Evolutionary conservation across 306 rosid genomes (phyloP), one percentile per base, ranked within the genome.

Genomic region (Dalbergia oliveri): DNA sequence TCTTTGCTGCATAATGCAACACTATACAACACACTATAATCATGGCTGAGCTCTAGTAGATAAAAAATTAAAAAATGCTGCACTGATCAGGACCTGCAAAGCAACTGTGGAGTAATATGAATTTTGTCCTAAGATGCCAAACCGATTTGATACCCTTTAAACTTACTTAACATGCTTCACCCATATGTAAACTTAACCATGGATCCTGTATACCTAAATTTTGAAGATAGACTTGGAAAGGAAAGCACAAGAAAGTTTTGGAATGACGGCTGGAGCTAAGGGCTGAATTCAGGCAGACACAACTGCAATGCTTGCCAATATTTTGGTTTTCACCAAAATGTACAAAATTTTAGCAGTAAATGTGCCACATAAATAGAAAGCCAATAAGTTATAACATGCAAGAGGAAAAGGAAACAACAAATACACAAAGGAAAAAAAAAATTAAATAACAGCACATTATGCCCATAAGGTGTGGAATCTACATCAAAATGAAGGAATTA

Each of bases 401-500:
- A 59, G 18, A n/a, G 35, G 11, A 37, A 14, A 43, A 8, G 11
- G 47, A 43, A 43, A 43, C 6, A 43, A 9, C 47, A 68, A 68
- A 33, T 26, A 26, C 31, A 26, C 2, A 26, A 26, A 26, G 31
- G 58, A 59, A 35, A 12, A 14, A 41, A 23, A 77, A 15, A 39
- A 9, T 31, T 11, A 21, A 23, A 43, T 5, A 70, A n/a, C 19
- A 13, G 14, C 15, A 23, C 31, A 51, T 37, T 18, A 56, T 66
- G 73, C 23, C 37, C 74, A 69, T 70, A 49, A 51, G 19, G 45
- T 6, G 57, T 79, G 72, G 78, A 70, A 70, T 67, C 62, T 70
- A 43, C 15, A 63, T 41, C 54, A 63, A 59, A 83, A 81, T 56
- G 74, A 79, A 68, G 79, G 47, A n/a, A 45, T 80, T 93, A 96